phyloP scores from a whole-genome alignment of 345 rosid species.

The Citrus inodora region DNA sequence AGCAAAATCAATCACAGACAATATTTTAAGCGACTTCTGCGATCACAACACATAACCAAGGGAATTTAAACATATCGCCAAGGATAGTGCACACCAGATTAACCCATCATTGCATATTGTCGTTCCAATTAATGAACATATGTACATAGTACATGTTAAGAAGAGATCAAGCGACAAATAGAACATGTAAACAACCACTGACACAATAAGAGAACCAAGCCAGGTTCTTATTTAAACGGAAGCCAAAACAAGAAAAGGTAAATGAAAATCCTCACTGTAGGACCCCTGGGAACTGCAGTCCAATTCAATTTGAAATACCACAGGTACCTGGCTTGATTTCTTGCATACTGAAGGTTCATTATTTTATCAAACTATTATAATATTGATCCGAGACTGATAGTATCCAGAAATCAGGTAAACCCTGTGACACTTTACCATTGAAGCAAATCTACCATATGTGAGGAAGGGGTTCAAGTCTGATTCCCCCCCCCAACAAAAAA shows the following conservation, averaged over 20 bases:
- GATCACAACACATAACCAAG: background rate
- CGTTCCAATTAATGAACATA: background rate
- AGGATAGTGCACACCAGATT: background rate
- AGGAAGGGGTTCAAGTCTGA: background rate
- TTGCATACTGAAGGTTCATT: background rate
- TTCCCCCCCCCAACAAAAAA: no score
- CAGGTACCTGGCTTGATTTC: background rate
- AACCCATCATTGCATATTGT: background rate
- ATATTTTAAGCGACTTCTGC: background rate
- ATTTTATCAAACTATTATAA: background rate
- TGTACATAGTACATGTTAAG: background rate
- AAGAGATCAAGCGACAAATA: background rate
- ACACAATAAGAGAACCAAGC: background rate
- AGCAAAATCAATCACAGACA: slow-evolving; percentile 11
- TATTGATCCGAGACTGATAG: background rate
- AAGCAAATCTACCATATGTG: background rate
- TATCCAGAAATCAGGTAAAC: background rate
- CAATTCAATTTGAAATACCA: background rate
- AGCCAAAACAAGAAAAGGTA: background rate
- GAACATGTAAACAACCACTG: background rate
- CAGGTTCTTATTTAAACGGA: background rate
- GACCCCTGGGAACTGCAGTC: background rate
- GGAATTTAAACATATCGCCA: background rate
- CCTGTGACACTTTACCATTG: background rate
- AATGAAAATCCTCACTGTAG: background rate